A percentile compares a stretch with the other conserved stretches of the same genome.
phyloP scores from a whole-genome alignment of 495 filamentous ascomycete genomes.

The Schizothecium vesticola region DNA sequence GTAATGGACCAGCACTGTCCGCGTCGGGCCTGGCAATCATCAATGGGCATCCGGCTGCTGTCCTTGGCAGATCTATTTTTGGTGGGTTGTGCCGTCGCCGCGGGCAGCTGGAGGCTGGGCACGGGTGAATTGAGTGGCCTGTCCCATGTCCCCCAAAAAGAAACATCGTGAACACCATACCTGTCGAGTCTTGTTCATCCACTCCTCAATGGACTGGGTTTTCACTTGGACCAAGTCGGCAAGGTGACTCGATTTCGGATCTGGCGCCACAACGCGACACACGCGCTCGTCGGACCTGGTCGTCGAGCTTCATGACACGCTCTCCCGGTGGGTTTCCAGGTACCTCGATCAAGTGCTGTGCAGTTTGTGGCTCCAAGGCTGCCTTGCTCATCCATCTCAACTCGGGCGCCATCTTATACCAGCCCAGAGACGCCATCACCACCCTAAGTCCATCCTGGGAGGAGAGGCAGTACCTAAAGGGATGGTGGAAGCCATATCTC shows the following conservation, averaged over 20 bases:
- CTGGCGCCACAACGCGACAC: not conserved
- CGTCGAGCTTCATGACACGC: not conserved
- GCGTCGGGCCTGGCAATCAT: not conserved
- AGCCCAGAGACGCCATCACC: not conserved
- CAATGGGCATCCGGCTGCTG: not conserved
- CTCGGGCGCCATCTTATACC: not conserved
- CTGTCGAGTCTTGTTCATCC: not conserved
- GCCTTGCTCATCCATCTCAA: not conserved
- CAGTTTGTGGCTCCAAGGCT: not conserved
- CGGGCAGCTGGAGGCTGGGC: conserved; percentile 6
- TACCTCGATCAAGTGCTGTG: not conserved
- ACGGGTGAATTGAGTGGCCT: conserved; percentile 5
- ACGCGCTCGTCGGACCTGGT: not conserved
- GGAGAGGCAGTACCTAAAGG: not conserved
- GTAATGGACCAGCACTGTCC: not conserved
- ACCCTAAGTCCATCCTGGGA: not conserved
- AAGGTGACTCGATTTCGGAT: not conserved
- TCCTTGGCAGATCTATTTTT: conserved; percentile 13
- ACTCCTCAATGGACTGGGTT: not conserved
- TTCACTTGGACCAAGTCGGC: not conserved
- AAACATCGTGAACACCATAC: conserved; percentile 3
- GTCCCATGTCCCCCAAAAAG: not conserved
- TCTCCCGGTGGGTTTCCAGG: not conserved
- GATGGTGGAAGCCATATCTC: not conserved
- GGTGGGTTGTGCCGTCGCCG: conserved; percentile 1